Evolutionary conservation across 192 early-diverging fungal genomes (phyloP), one percentile per base, ranked within the genome.

Genomic region (Backusella circina): DNA sequence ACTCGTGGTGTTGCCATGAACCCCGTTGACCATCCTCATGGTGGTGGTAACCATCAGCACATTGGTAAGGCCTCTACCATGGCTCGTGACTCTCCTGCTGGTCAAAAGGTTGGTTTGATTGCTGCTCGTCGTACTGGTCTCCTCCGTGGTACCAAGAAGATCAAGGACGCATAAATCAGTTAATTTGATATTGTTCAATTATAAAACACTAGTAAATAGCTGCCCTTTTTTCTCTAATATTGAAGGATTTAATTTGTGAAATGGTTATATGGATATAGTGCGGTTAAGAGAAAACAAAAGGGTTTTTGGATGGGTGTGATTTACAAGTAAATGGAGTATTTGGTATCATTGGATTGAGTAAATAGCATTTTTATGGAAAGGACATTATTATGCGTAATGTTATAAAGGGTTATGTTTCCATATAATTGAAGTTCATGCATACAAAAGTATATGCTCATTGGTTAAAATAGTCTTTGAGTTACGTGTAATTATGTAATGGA

Each of bases 1-100:
- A 99, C 98, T 90, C 96, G 98, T 95, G 97, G 97, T 98, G 97
- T 99, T 89, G 97, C 97, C 85, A 99, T 99, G 97, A 99, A 99
- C 93, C 97, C 97, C 76, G 86, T 87, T 26, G 92, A 93, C 84
- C 93, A 94, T 91, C 92, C 92, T 77, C 93, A 94, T 86, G 94
- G 94, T 95, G 97, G 97, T 96, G 97, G 97, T 99, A 99, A 99
- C 94, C 98, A 99, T 87, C 98, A 99, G 91, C 97, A 99, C 89
- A 98, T 99, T 88, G 98, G 98, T 97, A 96, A 99, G 92, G 98
- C 98, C 28, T 70, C 97, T 82, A 99, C 97, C 76, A 90, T 99
- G 69, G 87, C 95, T 67, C 93, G 98, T 84, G 87, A 89, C 87
- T 89, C 96, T 78, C 93, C 95, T 38, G 91, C 98, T 74, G 98